Conservation (phyloP, 2,329 filamentous ascomycete genomes). For the Aureobasidium leucospermi region DNA sequence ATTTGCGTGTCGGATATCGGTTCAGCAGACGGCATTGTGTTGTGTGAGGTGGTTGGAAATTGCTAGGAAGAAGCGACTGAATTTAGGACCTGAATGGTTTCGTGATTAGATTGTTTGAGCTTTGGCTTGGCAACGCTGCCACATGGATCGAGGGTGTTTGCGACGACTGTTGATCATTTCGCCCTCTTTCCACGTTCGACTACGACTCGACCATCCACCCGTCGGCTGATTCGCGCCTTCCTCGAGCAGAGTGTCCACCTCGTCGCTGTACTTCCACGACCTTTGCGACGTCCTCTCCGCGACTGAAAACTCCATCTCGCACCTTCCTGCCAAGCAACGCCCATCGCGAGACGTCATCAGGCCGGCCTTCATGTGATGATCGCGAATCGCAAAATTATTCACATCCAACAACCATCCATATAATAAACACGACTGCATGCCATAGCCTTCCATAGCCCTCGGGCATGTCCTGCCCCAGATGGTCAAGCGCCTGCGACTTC, state of each 20-base stretch:
- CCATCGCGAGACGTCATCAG: background rate
- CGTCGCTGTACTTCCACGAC: background rate
- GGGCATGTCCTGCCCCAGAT: slow-evolving; percentile 8
- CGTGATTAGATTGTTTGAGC: background rate
- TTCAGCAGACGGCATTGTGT: slow-evolving; percentile 55
- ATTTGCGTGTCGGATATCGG: slow-evolving; percentile 69
- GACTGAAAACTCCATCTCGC: background rate
- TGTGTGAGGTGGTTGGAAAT: no score
- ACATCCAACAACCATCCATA: background rate
- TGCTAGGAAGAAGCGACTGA: background rate
- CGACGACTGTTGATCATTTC: slow-evolving; percentile 1
- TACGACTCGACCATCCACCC: background rate
- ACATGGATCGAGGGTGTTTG: background rate
- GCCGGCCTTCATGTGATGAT: background rate
- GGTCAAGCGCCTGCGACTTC: slow-evolving; percentile 18
- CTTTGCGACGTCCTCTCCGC: background rate
- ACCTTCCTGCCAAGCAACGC: background rate
- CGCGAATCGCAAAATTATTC: background rate
- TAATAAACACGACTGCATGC: slow-evolving; percentile 10
- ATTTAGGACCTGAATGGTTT: background rate
- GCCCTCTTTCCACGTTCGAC: background rate
- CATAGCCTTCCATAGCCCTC: background rate
- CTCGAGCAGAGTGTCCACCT: background rate
- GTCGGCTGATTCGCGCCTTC: background rate
- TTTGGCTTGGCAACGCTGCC: background rate